A percentile compares a stretch with the other conserved stretches of the same genome.
Conservation (phyloP, 2,329 filamentous ascomycete species). For the Fragosphaeria purpurea region DNA sequence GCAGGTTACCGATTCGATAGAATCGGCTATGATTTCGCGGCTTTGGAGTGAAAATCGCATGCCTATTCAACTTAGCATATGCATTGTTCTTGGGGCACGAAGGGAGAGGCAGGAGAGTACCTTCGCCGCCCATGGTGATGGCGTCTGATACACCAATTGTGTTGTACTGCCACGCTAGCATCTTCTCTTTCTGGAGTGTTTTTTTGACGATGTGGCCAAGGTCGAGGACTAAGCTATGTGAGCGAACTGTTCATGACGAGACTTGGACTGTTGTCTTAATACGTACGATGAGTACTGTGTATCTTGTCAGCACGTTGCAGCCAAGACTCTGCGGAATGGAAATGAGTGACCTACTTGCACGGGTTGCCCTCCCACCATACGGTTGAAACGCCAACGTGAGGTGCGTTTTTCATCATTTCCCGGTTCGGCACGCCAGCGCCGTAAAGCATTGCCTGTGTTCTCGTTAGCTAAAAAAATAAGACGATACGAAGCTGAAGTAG, state of each 20-base stretch:
- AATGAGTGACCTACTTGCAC: constrained; percentile 62
- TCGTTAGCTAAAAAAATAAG: no score
- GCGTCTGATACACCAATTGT: constrained; percentile 81
- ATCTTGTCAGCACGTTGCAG: no score
- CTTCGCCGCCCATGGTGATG: constrained; percentile 90
- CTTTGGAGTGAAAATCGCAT: constrained; percentile 91
- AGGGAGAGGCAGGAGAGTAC: constrained; percentile 28
- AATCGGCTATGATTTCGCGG: constrained; percentile 86
- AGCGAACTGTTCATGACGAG: neutral
- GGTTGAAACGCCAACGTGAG: constrained; percentile 81
- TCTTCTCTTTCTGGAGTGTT: constrained; percentile 66
- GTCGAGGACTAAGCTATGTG: constrained; percentile 52
- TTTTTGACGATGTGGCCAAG: constrained; percentile 80
- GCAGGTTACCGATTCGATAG: constrained; percentile 84
- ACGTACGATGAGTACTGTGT: no score
- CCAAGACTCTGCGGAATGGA: no score
- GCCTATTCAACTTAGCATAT: constrained; percentile 35
- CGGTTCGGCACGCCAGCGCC: constrained; percentile 80
- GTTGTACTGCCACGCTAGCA: constrained; percentile 92
- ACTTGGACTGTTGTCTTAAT: no score
- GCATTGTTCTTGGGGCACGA: neutral
- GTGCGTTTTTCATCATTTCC: constrained; percentile 77
- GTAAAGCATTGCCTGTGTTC: constrained; percentile 75
- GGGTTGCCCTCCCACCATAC: constrained; percentile 98
- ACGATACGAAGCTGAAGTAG: neutral